A percentile compares a stretch with the other conserved stretches of the same genome.
Evolutionary conservation across 2,329 filamentous ascomycete species (phyloP).

Genomic region (Talaromyces sp.): DNA sequence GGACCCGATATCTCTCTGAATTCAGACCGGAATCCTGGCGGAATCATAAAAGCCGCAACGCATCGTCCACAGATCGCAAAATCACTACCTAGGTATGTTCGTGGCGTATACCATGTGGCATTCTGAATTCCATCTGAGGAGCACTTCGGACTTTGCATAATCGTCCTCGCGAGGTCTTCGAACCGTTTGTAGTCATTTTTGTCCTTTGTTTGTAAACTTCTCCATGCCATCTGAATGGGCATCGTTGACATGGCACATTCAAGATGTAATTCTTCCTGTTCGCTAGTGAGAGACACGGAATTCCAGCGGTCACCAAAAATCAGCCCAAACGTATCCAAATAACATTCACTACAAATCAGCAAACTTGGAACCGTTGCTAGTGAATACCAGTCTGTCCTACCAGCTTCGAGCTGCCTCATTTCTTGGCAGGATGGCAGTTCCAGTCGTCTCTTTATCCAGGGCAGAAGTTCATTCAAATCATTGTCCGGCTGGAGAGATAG

Average conservation of each 20-base stretch:
- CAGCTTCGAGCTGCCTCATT: not conserved
- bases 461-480: not conserved
- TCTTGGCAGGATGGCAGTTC: not conserved
- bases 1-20: not conserved
- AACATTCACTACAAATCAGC: not conserved
- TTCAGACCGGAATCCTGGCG: not conserved
- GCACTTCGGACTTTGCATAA: not conserved
- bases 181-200: not conserved
- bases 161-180: not conserved
- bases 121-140: not conserved
- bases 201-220: not conserved
- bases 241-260: not conserved
- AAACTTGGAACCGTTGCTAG: not conserved
- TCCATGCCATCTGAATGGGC: not conserved
- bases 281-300: not conserved
- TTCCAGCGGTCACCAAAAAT: not conserved
- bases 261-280: not conserved
- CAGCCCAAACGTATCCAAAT: not conserved
- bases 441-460: not conserved
- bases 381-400: not conserved
- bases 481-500: not conserved
- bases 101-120: not conserved
- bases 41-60: not conserved
- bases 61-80: not conserved
- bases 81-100: not conserved